These are phyloP conservation scores for Exophiala alcalophila DNA, from an alignment of 2,329 filamentous ascomycete genomes.

Conservation along the genomic window DNA sequence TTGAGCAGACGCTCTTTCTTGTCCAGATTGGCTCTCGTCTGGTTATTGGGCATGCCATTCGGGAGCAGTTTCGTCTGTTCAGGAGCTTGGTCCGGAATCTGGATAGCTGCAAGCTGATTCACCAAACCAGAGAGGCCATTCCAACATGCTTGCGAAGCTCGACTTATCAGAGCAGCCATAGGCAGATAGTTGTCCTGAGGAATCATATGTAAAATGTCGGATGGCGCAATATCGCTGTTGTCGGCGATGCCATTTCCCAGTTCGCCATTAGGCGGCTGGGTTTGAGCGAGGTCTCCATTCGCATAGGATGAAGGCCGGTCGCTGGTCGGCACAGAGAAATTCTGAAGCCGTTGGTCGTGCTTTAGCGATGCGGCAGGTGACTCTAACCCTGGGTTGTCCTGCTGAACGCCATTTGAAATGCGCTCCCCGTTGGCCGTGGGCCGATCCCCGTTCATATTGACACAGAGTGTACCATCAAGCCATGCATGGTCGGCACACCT, in stretches of 20 bases:
- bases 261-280: constrained; percentile 4
- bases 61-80: constrained; percentile 21
- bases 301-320: constrained; percentile 1
- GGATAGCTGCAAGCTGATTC: constrained; percentile 65
- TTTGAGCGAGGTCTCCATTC: constrained; percentile 14
- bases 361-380: constrained; percentile 9
- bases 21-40: constrained; percentile 58
- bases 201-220: constrained; percentile 24
- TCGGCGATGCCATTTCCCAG: constrained; percentile 1
- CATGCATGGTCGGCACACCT: constrained; percentile 26
- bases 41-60: constrained; percentile 33
- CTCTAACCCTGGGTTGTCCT: constrained; percentile 4
- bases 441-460: constrained; percentile 30
- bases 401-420: constrained; percentile 23
- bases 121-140: constrained; percentile 72
- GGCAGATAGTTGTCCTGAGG: constrained; percentile 51
- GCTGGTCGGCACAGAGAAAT: neutral
- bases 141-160: constrained; percentile 79
- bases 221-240: constrained; percentile 11
- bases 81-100: constrained; percentile 52
- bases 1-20: constrained; percentile 75
- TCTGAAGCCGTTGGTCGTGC: constrained; percentile 1
- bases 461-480: constrained; percentile 21
- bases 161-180: constrained; percentile 69
- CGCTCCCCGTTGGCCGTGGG: constrained; percentile 24